Evolutionary conservation across 2,329 filamentous ascomycete species (phyloP).

Genomic region (Ceratocystis lukuohia): DNA sequence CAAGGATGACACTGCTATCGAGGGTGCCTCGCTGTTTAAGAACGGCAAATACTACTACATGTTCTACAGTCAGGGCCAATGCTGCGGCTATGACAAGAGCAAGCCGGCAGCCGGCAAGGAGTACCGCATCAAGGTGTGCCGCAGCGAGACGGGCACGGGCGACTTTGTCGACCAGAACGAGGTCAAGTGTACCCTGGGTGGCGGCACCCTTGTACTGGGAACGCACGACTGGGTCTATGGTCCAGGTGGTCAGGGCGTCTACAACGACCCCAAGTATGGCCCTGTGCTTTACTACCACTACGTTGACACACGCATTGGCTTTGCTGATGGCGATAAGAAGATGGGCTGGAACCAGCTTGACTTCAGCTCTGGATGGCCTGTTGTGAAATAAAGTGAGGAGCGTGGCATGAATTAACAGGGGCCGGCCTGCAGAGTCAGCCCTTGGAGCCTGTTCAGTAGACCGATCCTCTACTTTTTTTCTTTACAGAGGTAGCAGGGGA

Average conservation of each 20-base stretch:
- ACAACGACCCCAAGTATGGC: slow-evolving; percentile 24
- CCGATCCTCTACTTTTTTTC: not conserved
- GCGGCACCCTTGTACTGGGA: slow-evolving; percentile 47
- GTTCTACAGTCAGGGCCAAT: slow-evolving; percentile 48
- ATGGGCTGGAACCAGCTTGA: slow-evolving; percentile 40
- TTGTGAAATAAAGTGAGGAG: slow-evolving; percentile 20
- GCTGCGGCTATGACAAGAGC: slow-evolving; percentile 44
- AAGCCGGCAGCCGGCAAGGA: slow-evolving; percentile 43
- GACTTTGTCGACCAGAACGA: slow-evolving; percentile 45
- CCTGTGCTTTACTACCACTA: slow-evolving; percentile 36
- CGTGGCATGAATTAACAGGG: not conserved
- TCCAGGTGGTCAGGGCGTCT: slow-evolving; percentile 46
- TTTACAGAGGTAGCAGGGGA: not conserved
- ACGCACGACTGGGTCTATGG: slow-evolving; percentile 49
- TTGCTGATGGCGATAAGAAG: slow-evolving; percentile 31
- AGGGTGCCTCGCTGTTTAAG: slow-evolving; percentile 44
- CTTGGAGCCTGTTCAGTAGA: not conserved
- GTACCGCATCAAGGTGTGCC: slow-evolving; percentile 53
- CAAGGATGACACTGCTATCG: slow-evolving; percentile 38
- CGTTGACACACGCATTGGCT: slow-evolving; percentile 25
- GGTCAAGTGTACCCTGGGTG: slow-evolving; percentile 41
- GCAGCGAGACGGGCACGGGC: slow-evolving; percentile 38
- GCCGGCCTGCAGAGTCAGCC: not conserved
- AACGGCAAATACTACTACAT: slow-evolving; percentile 48
- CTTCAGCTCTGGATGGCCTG: slow-evolving; percentile 38